These are phyloP conservation scores for Phialemonium atrogriseum DNA, from an alignment of 2,329 filamentous ascomycete species.

Conservation along the genomic window DNA sequence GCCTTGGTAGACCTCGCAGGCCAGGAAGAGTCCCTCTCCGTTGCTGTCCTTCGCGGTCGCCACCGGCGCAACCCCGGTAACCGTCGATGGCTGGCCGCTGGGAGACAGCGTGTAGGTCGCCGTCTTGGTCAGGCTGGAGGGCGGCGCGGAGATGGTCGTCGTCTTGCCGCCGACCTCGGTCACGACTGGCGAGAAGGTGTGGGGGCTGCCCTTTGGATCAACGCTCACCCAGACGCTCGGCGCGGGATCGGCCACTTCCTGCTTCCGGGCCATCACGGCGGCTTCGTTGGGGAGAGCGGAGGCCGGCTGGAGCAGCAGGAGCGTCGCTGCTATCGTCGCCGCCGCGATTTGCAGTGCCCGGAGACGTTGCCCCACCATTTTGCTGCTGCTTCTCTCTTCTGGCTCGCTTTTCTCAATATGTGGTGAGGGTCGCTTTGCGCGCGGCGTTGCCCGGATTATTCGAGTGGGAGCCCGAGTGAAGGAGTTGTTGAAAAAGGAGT, in stretches of 20 bases:
- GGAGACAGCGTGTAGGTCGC: conserved; percentile 20
- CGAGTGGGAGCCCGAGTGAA: too few relatives aligned
- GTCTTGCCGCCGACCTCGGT: conserved; percentile 16
- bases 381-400: too few relatives aligned
- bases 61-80: conserved; percentile 21
- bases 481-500: too few relatives aligned
- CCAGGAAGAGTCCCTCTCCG: conserved; percentile 18
- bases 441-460: too few relatives aligned
- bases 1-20: conserved; percentile 19
- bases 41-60: conserved; percentile 18
- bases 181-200: conserved; percentile 20
- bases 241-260: conserved; percentile 5
- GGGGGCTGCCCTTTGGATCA: conserved; percentile 15
- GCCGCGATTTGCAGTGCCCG: too few relatives aligned
- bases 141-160: conserved; percentile 20
- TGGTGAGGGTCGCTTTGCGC: too few relatives aligned
- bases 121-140: conserved; percentile 17
- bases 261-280: conserved; percentile 9
- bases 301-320: too few relatives aligned
- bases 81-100: conserved; percentile 15
- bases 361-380: too few relatives aligned
- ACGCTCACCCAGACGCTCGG: conserved; percentile 22
- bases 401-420: too few relatives aligned
- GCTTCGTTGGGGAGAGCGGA: conserved; percentile 14
- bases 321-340: too few relatives aligned